These are phyloP conservation scores for Fibroporia radiculosa DNA, from an alignment of 768 basidiomycete species.

Conservation along the genomic window DNA sequence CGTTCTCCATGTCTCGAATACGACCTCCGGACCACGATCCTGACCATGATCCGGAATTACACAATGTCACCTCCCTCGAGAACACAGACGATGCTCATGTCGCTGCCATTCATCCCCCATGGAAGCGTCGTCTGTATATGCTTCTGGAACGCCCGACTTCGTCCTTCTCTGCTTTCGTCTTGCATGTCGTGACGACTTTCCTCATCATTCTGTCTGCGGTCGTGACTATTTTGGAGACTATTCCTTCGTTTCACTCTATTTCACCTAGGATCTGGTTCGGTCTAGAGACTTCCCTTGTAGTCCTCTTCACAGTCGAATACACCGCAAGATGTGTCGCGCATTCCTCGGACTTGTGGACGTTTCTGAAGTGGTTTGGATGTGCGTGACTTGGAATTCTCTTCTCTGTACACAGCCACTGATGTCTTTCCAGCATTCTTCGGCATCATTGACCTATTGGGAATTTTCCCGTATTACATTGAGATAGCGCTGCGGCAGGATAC, in stretches of 20 bases:
- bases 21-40: no score
- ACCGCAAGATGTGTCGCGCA: slow-evolving; percentile 64
- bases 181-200: slow-evolving; percentile 64
- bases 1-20: no score
- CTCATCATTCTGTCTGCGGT: slow-evolving; percentile 70
- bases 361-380: slow-evolving; percentile 68
- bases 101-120: slow-evolving; percentile 28
- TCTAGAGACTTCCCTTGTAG: slow-evolving; percentile 76
- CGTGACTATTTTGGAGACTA: slow-evolving; percentile 74
- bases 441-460: slow-evolving; percentile 78
- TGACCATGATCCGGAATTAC: slow-evolving; percentile 3
- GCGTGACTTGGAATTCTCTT: slow-evolving; percentile 14
- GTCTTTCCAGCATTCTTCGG: slow-evolving; percentile 63
- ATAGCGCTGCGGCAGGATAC: slow-evolving; percentile 80
- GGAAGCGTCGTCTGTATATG: slow-evolving; percentile 60
- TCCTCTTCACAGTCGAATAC: slow-evolving; percentile 84
- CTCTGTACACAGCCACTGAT: background rate
- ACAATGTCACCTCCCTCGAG: slow-evolving; percentile 11
- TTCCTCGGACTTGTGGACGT: slow-evolving; percentile 55
- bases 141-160: slow-evolving; percentile 78
- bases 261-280: slow-evolving; percentile 78
- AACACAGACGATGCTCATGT: slow-evolving; percentile 10
- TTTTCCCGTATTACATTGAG: slow-evolving; percentile 86
- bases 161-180: slow-evolving; percentile 64
- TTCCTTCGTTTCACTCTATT: slow-evolving; percentile 66